Conservation (phyloP, 257 asterid species). For the Galeopsis tetrahit region DNA sequence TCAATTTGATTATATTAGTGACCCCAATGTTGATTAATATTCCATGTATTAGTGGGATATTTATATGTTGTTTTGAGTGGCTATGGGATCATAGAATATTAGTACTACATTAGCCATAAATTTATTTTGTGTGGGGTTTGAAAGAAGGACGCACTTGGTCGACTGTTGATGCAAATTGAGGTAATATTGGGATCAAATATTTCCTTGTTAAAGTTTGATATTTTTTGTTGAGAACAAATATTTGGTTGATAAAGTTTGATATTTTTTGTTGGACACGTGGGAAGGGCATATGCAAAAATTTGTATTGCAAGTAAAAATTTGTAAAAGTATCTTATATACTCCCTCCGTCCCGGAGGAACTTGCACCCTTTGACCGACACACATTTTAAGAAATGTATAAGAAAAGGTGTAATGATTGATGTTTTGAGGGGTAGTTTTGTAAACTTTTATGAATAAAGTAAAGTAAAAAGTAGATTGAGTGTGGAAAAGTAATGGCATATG, state of each 20-base stretch:
- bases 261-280: constrained; percentile 30
- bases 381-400: too few relatives aligned
- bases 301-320: not conserved
- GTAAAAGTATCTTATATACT: too few relatives aligned
- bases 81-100: not conserved
- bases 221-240: constrained; percentile 13
- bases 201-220: not conserved
- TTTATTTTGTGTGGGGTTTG: not conserved
- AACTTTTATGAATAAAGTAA: too few relatives aligned
- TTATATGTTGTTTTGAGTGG: constrained; percentile 9
- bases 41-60: constrained; percentile 25
- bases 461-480: too few relatives aligned
- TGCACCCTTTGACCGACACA: too few relatives aligned
- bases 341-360: too few relatives aligned
- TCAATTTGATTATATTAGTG: constrained; percentile 25
- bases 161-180: constrained; percentile 35
- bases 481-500: too few relatives aligned
- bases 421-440: too few relatives aligned
- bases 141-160: constrained; percentile 27
- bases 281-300: constrained; percentile 25
- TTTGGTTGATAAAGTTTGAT: constrained; percentile 25
- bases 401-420: too few relatives aligned
- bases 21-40: constrained; percentile 20
- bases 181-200: constrained; percentile 32
- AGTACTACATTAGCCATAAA: not conserved